Conservation (phyloP, 1,284 basidiomycete species). For the Limonomyces culmigenus region DNA sequence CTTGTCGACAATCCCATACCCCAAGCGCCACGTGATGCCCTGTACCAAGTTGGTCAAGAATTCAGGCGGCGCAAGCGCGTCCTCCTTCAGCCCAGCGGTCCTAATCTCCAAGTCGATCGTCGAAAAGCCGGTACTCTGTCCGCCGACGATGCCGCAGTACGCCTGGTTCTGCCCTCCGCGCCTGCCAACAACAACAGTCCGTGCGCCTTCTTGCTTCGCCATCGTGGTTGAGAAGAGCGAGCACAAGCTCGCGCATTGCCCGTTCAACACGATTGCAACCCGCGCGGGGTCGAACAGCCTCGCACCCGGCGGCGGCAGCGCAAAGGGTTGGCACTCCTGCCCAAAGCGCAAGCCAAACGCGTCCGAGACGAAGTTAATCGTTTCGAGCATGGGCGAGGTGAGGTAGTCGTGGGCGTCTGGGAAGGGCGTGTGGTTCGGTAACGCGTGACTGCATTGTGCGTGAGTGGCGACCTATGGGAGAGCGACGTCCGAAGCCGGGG, state of each 20-base stretch:
- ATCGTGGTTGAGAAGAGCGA: slow-evolving; percentile 41
- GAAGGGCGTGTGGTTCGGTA: slow-evolving; percentile 29
- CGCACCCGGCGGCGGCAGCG: slow-evolving; percentile 22
- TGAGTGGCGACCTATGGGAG: too few relatives aligned
- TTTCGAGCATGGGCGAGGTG: slow-evolving; percentile 17
- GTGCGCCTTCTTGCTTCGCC: slow-evolving; percentile 37
- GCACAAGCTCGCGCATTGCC: slow-evolving; percentile 29
- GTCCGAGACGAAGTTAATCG: slow-evolving; percentile 30
- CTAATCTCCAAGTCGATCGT: slow-evolving; percentile 44
- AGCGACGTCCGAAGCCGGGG: too few relatives aligned
- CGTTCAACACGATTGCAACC: slow-evolving; percentile 40
- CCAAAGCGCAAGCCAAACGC: slow-evolving; percentile 33
- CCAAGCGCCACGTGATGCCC: slow-evolving; percentile 47
- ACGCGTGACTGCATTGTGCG: slow-evolving; percentile 9
- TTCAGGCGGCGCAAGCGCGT: slow-evolving; percentile 40
- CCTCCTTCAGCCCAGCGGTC: slow-evolving; percentile 34
- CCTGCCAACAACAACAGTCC: slow-evolving; percentile 38
- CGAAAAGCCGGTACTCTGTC: slow-evolving; percentile 35
- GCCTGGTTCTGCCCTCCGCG: slow-evolving; percentile 30
- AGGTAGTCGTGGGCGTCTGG: slow-evolving; percentile 28
- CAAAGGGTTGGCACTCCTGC: slow-evolving; percentile 41
- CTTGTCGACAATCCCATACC: slow-evolving; percentile 33
- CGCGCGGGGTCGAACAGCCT: slow-evolving; percentile 35
- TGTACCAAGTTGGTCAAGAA: slow-evolving; percentile 35
- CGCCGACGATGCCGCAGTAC: slow-evolving; percentile 45